phyloP scores from a whole-genome alignment of 2,329 filamentous ascomycete species.

The Cercospora sojina region DNA sequence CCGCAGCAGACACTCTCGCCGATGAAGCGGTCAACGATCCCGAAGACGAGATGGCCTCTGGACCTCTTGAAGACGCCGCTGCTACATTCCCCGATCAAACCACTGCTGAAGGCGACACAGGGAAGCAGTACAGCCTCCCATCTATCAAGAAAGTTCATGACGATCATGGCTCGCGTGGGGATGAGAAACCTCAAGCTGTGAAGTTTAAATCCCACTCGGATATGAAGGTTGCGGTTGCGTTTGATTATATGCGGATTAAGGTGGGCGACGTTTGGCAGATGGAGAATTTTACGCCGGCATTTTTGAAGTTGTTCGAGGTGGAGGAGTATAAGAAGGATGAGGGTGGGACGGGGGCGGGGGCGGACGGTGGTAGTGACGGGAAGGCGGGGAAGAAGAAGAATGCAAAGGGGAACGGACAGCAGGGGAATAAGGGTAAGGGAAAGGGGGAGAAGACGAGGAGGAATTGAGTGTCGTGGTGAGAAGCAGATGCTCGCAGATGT shows the following conservation, averaged over 20 bases:
- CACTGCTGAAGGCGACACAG: constrained; percentile 12
- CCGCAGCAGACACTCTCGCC: constrained; percentile 12
- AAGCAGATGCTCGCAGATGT: too few species aligned
- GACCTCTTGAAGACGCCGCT: constrained; percentile 28
- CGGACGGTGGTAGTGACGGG: constrained; percentile 6
- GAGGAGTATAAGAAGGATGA: constrained; percentile 33
- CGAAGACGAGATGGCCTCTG: constrained; percentile 30
- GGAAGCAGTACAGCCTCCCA: constrained; percentile 29
- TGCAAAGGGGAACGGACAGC: neutral
- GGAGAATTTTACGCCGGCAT: constrained; percentile 60
- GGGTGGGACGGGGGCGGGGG: constrained; percentile 13
- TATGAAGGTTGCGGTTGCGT: constrained; percentile 69
- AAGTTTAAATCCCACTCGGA: constrained; percentile 47
- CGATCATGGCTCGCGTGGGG: neutral
- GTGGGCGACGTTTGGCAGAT: constrained; percentile 69
- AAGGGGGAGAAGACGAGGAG: neutral
- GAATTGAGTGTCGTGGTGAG: neutral
- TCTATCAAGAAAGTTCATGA: neutral
- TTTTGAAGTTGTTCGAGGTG: constrained; percentile 58
- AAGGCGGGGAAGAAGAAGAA: neutral
- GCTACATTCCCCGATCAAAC: constrained; percentile 29
- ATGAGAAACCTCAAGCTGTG: constrained; percentile 26
- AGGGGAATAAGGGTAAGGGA: neutral
- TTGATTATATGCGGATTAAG: constrained; percentile 75
- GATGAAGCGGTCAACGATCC: constrained; percentile 3